Base-by-base conservation (phyloP, 176 grass and related monocot species). In the Puya raimondii region DNA sequence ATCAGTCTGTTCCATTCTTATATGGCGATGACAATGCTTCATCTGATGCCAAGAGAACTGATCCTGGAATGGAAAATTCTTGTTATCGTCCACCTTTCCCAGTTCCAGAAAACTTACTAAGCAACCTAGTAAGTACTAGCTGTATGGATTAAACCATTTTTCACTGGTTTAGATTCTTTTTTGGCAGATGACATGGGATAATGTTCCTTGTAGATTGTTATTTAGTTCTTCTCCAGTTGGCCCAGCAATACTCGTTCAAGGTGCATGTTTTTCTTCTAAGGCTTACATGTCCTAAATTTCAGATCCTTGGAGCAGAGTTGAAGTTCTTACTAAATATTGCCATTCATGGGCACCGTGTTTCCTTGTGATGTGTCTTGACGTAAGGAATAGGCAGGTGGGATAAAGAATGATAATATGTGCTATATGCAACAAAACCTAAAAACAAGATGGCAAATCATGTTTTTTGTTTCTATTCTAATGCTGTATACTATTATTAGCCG, bases 281-380 rank as follows among this genome's bases (percentile, higher is more conserved):
- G 82, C 79, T 91, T 82, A 85, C 81, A 82, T 91, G 82, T 79
- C 70, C 33, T 88, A 49, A 77, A 51, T 90, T 89, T 92, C 94
- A 97, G 89, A 92, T 92, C 86, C 84, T 85, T 90, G 94, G 84
- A 87, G 94, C 89, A 89, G 89, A 90, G 94, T 90, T 90, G 89
- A 92, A 85, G 94, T 92, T 85, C 79, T 74, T 91, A 84, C 88
- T 91, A 91, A 8, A 52, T 81, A 81, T 87, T 91, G 74, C 52
- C 64, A 69, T 77, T 69, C 33, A 42, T 42, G 33, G 33, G 79
- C 76, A 80, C 76, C 78, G 71, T 87, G 79, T 87, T 87, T 82
- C 85, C 73, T 90, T 97, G 71, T 81, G 78, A 86, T 91, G 76
- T 88, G 78, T 84, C 83, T 81, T 96, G 89, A 97, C 72, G 89